Evolutionary conservation across 306 rosid genomes (phyloP), one percentile per base, ranked within the genome.

Genomic region (Dryas octopetala): DNA sequence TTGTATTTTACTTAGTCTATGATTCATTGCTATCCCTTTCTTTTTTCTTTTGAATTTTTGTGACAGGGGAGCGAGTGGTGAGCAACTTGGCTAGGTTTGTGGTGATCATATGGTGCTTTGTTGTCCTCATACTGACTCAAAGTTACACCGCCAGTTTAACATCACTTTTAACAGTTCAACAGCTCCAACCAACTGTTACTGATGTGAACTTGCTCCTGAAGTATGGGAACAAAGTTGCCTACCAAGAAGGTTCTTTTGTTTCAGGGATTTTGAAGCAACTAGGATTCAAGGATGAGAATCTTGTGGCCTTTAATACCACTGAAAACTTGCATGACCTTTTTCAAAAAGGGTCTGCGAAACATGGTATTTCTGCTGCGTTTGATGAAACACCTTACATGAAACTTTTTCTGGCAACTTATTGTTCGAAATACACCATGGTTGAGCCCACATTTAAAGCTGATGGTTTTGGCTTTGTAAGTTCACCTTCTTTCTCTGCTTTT

Each of bases 61-160:
- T n/a, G 6, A 57, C 68, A 73, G 76, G 68, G 68, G 76, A 73
- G 19, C 63, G 76, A 46, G 58, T 73, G 26, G 58, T 73, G 58
- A 73, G 76, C 76, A 73, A 73, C 47, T 59, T 15, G 58, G 68
- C 76, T 45, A 48, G 76, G 16, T 73, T 73, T n/a, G 76, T 73
- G 13, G 68, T 73, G 38, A 73, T 73, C 55, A 73, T 73, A 60
- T 73, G 76, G 76, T 73, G 67, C 5, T 73, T 73, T 19, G 48
- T 73, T 12, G 76, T 73, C 57, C 76, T 73, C 38, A 73, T 73
- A 6, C 51, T 73, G 59, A 73, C 76, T 3, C 76, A 73, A 28
- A 73, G 76, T 47, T 73, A 73, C 28, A 73, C 76, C 40, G 76
- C 76, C 40, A 73, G 76, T 73, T 73, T 73, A 40, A 73, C 76